Conservation (phyloP, 2,329 filamentous ascomycete genomes). For the Nigrograna mackinnonii region DNA sequence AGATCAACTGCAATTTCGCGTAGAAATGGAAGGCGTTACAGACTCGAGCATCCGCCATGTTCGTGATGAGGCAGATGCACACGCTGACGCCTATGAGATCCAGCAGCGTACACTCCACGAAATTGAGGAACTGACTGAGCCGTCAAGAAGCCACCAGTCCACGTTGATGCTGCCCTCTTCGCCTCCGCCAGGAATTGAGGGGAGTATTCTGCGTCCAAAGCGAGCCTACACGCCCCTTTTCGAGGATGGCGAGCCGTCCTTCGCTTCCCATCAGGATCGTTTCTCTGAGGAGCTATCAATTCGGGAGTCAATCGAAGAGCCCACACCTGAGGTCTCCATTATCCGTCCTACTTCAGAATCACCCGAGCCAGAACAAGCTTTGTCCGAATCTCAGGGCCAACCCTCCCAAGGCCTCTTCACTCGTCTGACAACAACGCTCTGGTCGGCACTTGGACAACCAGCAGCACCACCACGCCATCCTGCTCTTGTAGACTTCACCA, state of each 20-base stretch:
- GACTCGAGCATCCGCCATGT: constrained; percentile 30
- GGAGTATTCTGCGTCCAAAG: constrained; percentile 18
- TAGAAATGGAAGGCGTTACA: constrained; percentile 31
- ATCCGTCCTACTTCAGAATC: constrained; percentile 5
- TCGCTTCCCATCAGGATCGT: too few relatives aligned
- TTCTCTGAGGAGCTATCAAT: too few relatives aligned
- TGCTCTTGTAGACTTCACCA: constrained; percentile 21
- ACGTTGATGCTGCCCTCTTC: constrained; percentile 23
- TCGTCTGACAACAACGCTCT: constrained; percentile 21
- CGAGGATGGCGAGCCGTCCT: constrained; percentile 2
- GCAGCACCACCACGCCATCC: constrained; percentile 27
- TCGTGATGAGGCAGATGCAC: constrained; percentile 36
- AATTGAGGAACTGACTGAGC: constrained; percentile 39
- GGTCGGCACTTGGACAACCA: constrained; percentile 7
- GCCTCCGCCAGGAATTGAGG: constrained; percentile 19
- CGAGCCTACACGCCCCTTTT: constrained; percentile 18
- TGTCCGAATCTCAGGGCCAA: too few relatives aligned
- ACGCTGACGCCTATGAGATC: constrained; percentile 34
- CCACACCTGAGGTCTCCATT: constrained; percentile 5
- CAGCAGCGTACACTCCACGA: constrained; percentile 35
- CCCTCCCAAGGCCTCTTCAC: constrained; percentile 18
- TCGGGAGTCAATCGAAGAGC: constrained; percentile 2
- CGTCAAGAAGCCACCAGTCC: constrained; percentile 23
- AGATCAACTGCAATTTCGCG: constrained; percentile 32
- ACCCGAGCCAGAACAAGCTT: constrained; percentile 4